Conservation (phyloP, 306 rosid species). For the Sesbania bispinosa region DNA sequence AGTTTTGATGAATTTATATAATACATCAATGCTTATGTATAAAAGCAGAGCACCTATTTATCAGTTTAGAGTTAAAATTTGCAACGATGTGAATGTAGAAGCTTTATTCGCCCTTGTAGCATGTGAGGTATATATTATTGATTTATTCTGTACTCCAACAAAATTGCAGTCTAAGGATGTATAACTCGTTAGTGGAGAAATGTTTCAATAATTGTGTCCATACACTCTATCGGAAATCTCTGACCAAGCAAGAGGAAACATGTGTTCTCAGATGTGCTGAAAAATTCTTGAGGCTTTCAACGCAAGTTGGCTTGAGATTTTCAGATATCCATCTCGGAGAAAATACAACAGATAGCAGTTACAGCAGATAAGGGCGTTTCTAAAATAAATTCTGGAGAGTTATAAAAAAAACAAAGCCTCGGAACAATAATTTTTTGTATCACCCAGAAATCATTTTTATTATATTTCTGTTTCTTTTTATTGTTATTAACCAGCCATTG, state of each 20-base stretch:
- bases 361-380: constrained; percentile 21
- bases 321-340: constrained; percentile 36
- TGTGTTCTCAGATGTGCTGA: constrained; percentile 45
- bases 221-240: constrained; percentile 35
- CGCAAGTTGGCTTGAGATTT: constrained; percentile 27
- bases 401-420: no score
- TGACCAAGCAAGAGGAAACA: constrained; percentile 44
- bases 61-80: constrained; percentile 11
- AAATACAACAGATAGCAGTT: constrained; percentile 13
- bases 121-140: constrained; percentile 19
- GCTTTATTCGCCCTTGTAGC: background rate
- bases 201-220: constrained; percentile 42
- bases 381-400: background rate
- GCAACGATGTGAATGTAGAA: constrained; percentile 5
- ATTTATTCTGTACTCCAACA: constrained; percentile 22
- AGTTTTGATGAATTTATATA: background rate
- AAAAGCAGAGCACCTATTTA: background rate
- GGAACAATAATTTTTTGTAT: background rate
- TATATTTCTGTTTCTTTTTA: background rate
- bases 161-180: constrained; percentile 45
- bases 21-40: background rate
- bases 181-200: constrained; percentile 42
- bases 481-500: constrained; percentile 16
- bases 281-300: constrained; percentile 42
- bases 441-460: background rate